Conservation (phyloP, 805 yeast genomes). For the Lipomyces sp. region DNA sequence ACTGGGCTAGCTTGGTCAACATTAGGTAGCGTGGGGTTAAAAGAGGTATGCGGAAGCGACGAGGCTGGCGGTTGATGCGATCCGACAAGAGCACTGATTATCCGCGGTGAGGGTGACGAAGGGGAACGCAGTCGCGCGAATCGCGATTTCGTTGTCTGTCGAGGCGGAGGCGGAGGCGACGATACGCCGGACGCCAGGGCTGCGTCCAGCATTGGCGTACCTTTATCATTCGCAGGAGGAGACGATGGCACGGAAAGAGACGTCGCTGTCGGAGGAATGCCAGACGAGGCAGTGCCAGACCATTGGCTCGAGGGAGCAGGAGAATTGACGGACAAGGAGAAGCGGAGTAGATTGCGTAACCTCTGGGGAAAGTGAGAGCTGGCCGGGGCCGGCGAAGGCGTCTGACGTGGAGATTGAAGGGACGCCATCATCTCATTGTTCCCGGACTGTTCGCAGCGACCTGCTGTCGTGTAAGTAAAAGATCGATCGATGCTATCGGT, state of each 20-base stretch:
- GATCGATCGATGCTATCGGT: background rate
- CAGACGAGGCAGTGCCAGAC: background rate
- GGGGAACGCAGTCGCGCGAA: slow-evolving; percentile 40
- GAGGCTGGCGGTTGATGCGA: slow-evolving; percentile 6
- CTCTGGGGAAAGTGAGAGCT: slow-evolving; percentile 42
- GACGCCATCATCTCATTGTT: slow-evolving; percentile 16
- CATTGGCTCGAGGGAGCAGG: background rate
- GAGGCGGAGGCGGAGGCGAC: slow-evolving; percentile 16
- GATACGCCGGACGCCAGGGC: slow-evolving; percentile 9
- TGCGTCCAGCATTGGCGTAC: background rate
- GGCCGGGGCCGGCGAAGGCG: slow-evolving; percentile 19
- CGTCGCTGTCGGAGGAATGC: slow-evolving; percentile 4
- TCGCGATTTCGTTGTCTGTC: slow-evolving; percentile 23
- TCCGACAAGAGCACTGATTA: slow-evolving; percentile 11
- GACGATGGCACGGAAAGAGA: slow-evolving; percentile 13
- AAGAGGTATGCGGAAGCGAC: slow-evolving; percentile 1
- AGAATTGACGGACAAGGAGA: slow-evolving; percentile 29
- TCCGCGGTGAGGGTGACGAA: slow-evolving; percentile 33
- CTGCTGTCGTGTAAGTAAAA: background rate
- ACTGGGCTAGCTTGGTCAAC: background rate
- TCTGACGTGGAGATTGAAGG: slow-evolving; percentile 17
- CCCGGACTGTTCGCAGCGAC: background rate
- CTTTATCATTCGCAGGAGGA: slow-evolving; percentile 4
- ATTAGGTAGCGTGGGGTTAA: slow-evolving; percentile 3
- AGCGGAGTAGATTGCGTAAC: slow-evolving; percentile 44